phyloP scores from a whole-genome alignment of 306 rosid genomes.

The Heteromeles arbutifolia region DNA sequence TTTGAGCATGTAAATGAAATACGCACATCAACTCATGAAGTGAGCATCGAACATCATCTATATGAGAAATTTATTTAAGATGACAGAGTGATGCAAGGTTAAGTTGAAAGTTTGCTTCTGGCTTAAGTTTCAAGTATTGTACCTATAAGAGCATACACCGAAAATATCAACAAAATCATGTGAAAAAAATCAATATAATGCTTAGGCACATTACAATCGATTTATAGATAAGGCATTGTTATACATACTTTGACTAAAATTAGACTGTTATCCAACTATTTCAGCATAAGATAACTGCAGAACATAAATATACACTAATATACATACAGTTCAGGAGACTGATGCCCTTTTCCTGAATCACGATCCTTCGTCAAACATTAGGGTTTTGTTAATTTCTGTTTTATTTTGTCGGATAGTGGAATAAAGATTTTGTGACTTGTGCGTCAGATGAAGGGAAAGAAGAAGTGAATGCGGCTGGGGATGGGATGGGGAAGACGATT shows the following conservation, averaged over 20 bases:
- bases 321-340: neutral
- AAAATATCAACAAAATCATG: neutral
- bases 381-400: too few relatives aligned
- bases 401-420: too few relatives aligned
- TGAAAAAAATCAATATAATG: neutral
- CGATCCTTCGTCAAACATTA: neutral
- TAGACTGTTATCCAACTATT: neutral
- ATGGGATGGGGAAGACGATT: too few relatives aligned
- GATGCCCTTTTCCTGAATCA: neutral
- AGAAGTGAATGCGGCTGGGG: too few relatives aligned
- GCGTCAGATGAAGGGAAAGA: too few relatives aligned
- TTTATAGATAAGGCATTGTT: neutral
- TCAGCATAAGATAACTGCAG: neutral
- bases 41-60: neutral
- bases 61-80: neutral
- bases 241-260: neutral
- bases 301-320: conserved; percentile 1
- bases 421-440: too few relatives aligned
- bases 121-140: neutral
- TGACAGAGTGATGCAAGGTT: neutral
- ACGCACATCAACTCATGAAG: neutral
- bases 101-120: neutral
- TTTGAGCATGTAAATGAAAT: neutral
- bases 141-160: neutral
- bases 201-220: neutral